These are phyloP conservation scores for Polymyxa betae DNA, from an alignment of 208 protist genomes.

Conservation along the genomic window DNA sequence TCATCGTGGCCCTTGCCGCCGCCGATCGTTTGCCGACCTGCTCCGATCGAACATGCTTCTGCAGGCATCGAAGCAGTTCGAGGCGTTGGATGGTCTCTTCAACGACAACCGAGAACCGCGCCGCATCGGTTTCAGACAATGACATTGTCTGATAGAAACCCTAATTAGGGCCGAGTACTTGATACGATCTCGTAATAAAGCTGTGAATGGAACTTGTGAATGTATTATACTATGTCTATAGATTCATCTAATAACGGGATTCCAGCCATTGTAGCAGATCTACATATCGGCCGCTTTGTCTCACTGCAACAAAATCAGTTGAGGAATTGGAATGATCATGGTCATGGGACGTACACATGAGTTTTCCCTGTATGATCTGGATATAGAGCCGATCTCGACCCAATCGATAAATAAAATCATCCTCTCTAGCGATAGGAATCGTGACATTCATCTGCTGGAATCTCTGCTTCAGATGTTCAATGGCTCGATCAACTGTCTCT, in stretches of 20 bases:
- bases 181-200: no score
- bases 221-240: no score
- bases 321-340: background rate
- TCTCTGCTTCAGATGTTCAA: background rate
- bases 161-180: no score
- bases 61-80: background rate
- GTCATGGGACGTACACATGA: background rate
- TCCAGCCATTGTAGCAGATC: background rate
- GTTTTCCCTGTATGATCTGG: background rate
- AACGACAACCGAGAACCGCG: background rate
- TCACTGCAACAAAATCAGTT: background rate
- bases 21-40: background rate
- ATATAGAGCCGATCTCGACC: background rate
- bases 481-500: background rate
- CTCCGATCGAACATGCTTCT: background rate
- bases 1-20: background rate
- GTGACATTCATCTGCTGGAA: conserved; percentile 12
- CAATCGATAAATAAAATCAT: background rate
- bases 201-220: no score
- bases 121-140: background rate
- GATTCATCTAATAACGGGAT: background rate
- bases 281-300: background rate
- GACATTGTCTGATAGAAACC: background rate
- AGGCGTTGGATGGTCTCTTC: conserved; percentile 39
- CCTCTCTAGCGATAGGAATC: background rate